Percentiles rank a stretch among this genome's conserved stretches.
phyloP scores from a whole-genome alignment of 2,329 filamentous ascomycete species.

The Sordariomycetes sp. region DNA sequence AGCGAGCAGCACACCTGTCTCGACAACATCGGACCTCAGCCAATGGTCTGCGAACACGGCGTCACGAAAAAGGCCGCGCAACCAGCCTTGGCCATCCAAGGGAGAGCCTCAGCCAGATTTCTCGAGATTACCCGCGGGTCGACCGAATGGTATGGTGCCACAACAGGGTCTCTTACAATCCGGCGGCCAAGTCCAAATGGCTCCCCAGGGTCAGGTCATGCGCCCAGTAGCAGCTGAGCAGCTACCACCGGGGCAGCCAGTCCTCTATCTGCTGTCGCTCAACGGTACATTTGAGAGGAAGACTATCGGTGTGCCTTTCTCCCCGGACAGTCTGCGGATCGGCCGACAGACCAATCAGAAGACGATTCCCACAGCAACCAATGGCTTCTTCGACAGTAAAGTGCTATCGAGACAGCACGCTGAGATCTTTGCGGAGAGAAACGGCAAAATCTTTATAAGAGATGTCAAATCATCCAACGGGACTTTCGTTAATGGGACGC shows the following conservation, averaged over 20 bases:
- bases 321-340: constrained; percentile 88
- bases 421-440: constrained; percentile 80
- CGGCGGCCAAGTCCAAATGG: constrained; percentile 12
- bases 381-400: constrained; percentile 97
- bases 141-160: constrained; percentile 29
- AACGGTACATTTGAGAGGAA: constrained; percentile 97
- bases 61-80: constrained; percentile 41
- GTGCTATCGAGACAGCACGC: constrained; percentile 93
- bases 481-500: constrained; percentile 90
- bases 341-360: constrained; percentile 96
- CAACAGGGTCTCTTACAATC: constrained; percentile 21
- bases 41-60: constrained; percentile 39
- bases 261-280: constrained; percentile 79
- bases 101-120: constrained; percentile 38
- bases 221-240: constrained; percentile 57
- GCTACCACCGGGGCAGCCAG: constrained; percentile 56
- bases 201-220: constrained; percentile 36
- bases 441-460: constrained; percentile 89
- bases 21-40: constrained; percentile 36
- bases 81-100: constrained; percentile 37
- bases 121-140: constrained; percentile 31
- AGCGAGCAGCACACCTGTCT: constrained; percentile 48
- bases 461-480: constrained; percentile 99
- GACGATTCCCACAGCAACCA: constrained; percentile 80
- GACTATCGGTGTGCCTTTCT: constrained; percentile 86